A percentile compares a stretch with the other conserved stretches of the same genome.
Conservation (phyloP, 2,329 filamentous ascomycete genomes). For the Alternaria burnsii region DNA sequence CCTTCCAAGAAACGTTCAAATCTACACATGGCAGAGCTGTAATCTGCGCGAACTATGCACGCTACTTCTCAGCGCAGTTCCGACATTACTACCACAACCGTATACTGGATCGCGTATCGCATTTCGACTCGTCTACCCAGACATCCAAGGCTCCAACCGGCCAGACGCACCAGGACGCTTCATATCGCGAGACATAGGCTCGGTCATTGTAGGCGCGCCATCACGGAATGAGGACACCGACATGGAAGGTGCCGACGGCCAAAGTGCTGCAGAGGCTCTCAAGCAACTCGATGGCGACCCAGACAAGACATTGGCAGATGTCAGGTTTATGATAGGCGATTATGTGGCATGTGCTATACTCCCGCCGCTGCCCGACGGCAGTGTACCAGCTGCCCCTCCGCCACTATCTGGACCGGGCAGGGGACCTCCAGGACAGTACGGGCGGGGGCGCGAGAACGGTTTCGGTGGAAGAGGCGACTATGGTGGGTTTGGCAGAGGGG, state of each 20-base stretch:
- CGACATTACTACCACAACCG: slow-evolving; percentile 74
- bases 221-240: slow-evolving; percentile 34
- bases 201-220: slow-evolving; percentile 71
- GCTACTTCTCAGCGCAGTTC: slow-evolving; percentile 74
- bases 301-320: slow-evolving; percentile 77
- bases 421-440: slow-evolving; percentile 40
- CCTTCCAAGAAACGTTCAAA: slow-evolving; percentile 72
- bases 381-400: slow-evolving; percentile 69
- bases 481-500: slow-evolving; percentile 43
- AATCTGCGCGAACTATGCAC: slow-evolving; percentile 82
- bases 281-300: slow-evolving; percentile 66
- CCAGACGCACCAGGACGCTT: slow-evolving; percentile 66
- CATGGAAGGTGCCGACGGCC: slow-evolving; percentile 21
- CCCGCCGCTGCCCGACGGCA: slow-evolving; percentile 76
- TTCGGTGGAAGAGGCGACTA: slow-evolving; percentile 44
- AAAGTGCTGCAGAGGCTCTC: slow-evolving; percentile 40
- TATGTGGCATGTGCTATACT: slow-evolving; percentile 85
- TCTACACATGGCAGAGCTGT: slow-evolving; percentile 88
- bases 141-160: slow-evolving; percentile 63
- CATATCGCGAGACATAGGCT: slow-evolving; percentile 82
- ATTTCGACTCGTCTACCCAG: slow-evolving; percentile 86
- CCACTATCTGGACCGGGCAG: slow-evolving; percentile 50
- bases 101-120: slow-evolving; percentile 83
- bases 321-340: slow-evolving; percentile 86
- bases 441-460: slow-evolving; percentile 43